These are phyloP conservation scores for Ganoderma leucocontextum DNA, from an alignment of 1,284 basidiomycete species.

Conservation along the genomic window DNA sequence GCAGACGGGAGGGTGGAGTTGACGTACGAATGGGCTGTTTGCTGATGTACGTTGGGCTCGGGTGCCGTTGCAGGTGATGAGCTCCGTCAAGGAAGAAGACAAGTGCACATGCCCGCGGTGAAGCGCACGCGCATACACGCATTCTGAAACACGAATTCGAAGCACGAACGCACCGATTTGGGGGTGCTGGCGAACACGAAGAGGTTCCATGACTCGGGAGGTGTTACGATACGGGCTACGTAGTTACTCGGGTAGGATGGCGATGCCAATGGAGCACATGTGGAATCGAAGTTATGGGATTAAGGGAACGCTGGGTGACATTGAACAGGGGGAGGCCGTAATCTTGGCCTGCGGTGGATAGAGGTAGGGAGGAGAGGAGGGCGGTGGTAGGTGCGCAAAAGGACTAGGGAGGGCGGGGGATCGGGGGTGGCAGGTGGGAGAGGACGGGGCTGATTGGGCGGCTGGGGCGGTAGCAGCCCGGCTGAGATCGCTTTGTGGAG, in stretches of 20 bases:
- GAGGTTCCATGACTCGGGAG: constrained; percentile 9
- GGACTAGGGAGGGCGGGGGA: background rate
- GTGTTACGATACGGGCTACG: constrained; percentile 3
- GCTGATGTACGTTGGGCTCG: constrained; percentile 25
- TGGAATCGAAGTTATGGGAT: too few relatives aligned
- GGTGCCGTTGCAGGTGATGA: constrained; percentile 62
- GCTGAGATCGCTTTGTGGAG: constrained; percentile 22
- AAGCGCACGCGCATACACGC: constrained; percentile 17
- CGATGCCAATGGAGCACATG: constrained; percentile 1
- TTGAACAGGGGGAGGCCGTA: constrained; percentile 17
- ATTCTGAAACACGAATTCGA: constrained; percentile 14
- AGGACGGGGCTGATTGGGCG: constrained; percentile 22
- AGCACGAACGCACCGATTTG: constrained; percentile 2
- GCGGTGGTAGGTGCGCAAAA: too few relatives aligned
- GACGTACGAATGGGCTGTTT: constrained; percentile 32
- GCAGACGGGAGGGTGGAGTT: constrained; percentile 8
- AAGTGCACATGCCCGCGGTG: constrained; percentile 66
- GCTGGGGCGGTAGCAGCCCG: constrained; percentile 10
- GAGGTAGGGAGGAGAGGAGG: background rate
- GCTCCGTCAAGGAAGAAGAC: constrained; percentile 71
- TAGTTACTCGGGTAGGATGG: constrained; percentile 3
- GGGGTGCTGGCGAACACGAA: background rate
- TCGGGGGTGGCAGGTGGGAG: constrained; percentile 19
- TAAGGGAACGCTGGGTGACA: too few relatives aligned
- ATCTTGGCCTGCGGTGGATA: constrained; percentile 10